These are phyloP conservation scores for Daldinia loculata DNA, from an alignment of 495 filamentous ascomycete genomes.

Conservation along the genomic window DNA sequence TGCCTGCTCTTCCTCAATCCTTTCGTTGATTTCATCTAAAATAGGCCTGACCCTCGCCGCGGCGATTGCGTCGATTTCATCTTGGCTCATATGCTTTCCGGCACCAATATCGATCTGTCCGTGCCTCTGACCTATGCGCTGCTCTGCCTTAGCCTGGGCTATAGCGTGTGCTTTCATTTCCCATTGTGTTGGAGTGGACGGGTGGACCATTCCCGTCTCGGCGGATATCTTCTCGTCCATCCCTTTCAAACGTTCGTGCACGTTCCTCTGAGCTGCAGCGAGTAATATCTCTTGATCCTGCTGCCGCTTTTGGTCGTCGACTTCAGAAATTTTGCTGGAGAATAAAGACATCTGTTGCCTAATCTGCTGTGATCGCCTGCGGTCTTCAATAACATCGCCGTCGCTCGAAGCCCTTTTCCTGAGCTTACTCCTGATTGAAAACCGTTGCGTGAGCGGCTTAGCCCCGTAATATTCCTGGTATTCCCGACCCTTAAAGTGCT, in stretches of 20 bases:
- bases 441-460: constrained; percentile 52
- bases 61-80: constrained; percentile 83
- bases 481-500: constrained; percentile 63
- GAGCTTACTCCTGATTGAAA: constrained; percentile 62
- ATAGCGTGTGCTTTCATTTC: constrained; percentile 74
- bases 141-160: constrained; percentile 71
- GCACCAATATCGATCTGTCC: constrained; percentile 82
- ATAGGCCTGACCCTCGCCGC: constrained; percentile 83
- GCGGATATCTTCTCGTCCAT: constrained; percentile 82
- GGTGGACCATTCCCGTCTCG: constrained; percentile 78
- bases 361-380: constrained; percentile 73
- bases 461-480: constrained; percentile 80
- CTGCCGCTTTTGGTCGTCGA: constrained; percentile 78
- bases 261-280: constrained; percentile 83
- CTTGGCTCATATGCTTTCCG: constrained; percentile 78
- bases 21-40: constrained; percentile 86
- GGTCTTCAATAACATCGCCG: constrained; percentile 69
- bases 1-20: constrained; percentile 71
- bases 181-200: constrained; percentile 76
- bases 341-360: constrained; percentile 82
- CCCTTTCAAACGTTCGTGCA: constrained; percentile 74
- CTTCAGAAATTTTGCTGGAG: constrained; percentile 69
- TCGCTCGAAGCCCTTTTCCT: constrained; percentile 76
- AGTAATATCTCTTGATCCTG: constrained; percentile 78
- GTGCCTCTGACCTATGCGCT: constrained; percentile 58